Evolutionary conservation across 192 early-diverging fungal species (phyloP).

Genomic region (Coemansia reversa): DNA sequence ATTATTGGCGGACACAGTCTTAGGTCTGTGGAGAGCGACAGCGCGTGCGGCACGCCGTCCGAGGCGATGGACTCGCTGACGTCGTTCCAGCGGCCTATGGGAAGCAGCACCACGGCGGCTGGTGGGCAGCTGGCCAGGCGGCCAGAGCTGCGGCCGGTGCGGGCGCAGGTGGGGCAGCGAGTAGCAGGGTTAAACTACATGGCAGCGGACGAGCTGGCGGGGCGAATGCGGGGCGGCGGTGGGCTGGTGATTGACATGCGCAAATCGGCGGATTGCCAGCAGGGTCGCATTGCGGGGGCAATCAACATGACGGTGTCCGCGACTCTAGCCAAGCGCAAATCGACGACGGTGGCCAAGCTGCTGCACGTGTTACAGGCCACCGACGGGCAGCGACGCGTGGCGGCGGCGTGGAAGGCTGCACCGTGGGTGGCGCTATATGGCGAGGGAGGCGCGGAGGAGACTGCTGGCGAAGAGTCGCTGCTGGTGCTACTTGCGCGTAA

Average conservation of each 20-base stretch:
- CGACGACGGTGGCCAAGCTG: constrained; percentile 65
- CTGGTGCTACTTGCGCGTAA: constrained; percentile 61
- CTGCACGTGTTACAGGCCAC: constrained; percentile 55
- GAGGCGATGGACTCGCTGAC: constrained; percentile 15
- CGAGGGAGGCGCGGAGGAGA: constrained; percentile 51
- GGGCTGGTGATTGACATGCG: constrained; percentile 73
- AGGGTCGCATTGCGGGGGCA: constrained; percentile 56
- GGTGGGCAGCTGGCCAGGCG: constrained; percentile 20
- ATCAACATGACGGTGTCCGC: constrained; percentile 71
- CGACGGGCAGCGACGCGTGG: constrained; percentile 52
- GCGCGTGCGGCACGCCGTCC: constrained; percentile 10
- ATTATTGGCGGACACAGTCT: constrained; percentile 2
- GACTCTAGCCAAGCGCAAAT: constrained; percentile 68
- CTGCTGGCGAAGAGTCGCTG: constrained; percentile 52
- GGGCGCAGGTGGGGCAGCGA: constrained; percentile 1
- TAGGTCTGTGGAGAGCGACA: not conserved
- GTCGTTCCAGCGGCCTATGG: constrained; percentile 14
- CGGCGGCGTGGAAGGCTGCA: constrained; percentile 57
- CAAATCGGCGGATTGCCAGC: constrained; percentile 57
- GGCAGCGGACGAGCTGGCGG: constrained; percentile 12
- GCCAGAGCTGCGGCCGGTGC: constrained; percentile 7
- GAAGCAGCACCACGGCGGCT: not conserved
- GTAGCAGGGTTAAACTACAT: constrained; percentile 33
- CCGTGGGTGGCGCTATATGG: constrained; percentile 72
- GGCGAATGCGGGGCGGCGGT: not conserved